Base-by-base conservation (phyloP, 2,329 filamentous ascomycete species). In the Pseudocercospora fijiensis region DNA sequence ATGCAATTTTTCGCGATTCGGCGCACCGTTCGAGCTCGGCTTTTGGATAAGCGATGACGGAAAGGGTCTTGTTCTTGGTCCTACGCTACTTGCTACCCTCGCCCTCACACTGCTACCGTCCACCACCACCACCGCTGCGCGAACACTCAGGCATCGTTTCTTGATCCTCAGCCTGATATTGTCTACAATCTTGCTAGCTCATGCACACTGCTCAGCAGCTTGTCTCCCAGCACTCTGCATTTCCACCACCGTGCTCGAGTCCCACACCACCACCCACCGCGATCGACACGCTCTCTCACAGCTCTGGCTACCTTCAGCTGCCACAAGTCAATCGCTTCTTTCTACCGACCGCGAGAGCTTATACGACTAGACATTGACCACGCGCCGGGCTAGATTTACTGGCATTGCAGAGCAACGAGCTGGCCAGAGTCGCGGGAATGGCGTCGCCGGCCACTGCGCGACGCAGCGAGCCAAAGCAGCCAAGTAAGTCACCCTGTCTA, bases 401-500 rank as follows among this genome's bases (percentile, higher is more conserved):
- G 16, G 33, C 55, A 45, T 24, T 28, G 62, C 51, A 55, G 22
- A 55, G 37, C 53, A 51, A n/a, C 28, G 49, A 28, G 22, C 22
- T 20, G 53, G 27, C 24, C 53, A 56, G 53, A 56, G 53, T 37
- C 53, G 53, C 53, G 53, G 53, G 53, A 56, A 68, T 73, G 65
- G 72, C 72, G 61, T 64, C 65, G 61, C 64, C 71, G 61, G 69
- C 69, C 66, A 67, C 70, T 66, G 70, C 58, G 27, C 58, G 58
- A 57, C 59, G 24, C 57, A 57, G 47, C 63, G 62, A 65, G 49
- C 60, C 63, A 61, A 55, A 60, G 20, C 63, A 65, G 22, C 72
- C 72, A 37, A 72, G 71, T 70, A 62, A 66, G 68, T 67, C 63
- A 59, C 16, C 24, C 45, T 26, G 18, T 26, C 45, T 24, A 26